These are phyloP conservation scores for Phylloporus sp. DNA, from an alignment of 768 basidiomycete genomes.

Conservation along the genomic window DNA sequence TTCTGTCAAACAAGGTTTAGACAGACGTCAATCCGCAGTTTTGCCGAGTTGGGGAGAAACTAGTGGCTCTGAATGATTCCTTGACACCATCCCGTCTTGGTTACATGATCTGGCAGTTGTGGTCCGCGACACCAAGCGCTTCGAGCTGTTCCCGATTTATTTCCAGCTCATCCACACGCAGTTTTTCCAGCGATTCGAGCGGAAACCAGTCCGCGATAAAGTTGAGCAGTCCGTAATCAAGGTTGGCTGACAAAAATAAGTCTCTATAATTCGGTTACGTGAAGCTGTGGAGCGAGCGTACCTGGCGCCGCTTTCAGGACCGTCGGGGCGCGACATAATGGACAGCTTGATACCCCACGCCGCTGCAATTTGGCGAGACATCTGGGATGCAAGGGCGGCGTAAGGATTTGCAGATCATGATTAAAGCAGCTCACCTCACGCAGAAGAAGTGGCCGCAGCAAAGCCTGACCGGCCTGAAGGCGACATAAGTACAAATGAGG, in stretches of 20 bases:
- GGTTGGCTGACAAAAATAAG: constrained; percentile 49
- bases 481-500: constrained; percentile 83
- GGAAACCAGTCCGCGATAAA: constrained; percentile 96
- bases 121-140: constrained; percentile 52
- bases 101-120: constrained; percentile 43
- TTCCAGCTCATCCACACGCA: constrained; percentile 72
- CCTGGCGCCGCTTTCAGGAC: constrained; percentile 75
- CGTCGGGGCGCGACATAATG: constrained; percentile 76
- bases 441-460: constrained; percentile 81
- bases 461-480: constrained; percentile 88
- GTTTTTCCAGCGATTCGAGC: constrained; percentile 69
- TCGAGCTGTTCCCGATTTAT: constrained; percentile 63
- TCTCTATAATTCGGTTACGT: not conserved
- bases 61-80: too few species aligned
- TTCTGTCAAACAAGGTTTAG: too few species aligned
- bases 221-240: constrained; percentile 75
- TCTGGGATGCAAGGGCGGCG: constrained; percentile 23
- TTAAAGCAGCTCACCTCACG: constrained; percentile 42
- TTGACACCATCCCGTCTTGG: too few species aligned
- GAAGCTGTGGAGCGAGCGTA: constrained; percentile 38
- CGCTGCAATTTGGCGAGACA: constrained; percentile 92
- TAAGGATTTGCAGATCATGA: not conserved
- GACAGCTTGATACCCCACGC: constrained; percentile 69
- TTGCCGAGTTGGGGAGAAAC: too few species aligned
- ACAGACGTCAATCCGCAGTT: too few species aligned